Evolutionary conservation across 495 filamentous ascomycete genomes (phyloP).

Genomic region (Xylaria scruposa): DNA sequence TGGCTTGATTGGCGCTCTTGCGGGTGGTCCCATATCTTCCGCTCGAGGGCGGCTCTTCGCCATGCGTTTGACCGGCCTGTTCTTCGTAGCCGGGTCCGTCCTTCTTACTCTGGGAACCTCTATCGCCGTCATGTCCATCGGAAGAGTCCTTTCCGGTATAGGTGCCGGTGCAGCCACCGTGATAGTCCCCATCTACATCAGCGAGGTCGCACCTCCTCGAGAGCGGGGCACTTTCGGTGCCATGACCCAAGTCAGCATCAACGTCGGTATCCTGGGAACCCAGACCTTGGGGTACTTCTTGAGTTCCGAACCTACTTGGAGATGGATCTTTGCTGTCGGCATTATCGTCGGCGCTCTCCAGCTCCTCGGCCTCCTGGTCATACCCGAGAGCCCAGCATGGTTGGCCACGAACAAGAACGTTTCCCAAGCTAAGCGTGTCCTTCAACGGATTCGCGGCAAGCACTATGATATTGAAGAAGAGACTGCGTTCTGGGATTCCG

Average conservation of each 20-base stretch:
- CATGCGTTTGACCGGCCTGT: conserved; percentile 73
- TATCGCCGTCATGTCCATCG: conserved; percentile 71
- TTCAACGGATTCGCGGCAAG: conserved; percentile 77
- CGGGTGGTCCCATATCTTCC: conserved; percentile 75
- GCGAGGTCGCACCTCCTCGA: conserved; percentile 81
- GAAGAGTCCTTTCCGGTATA: conserved; percentile 80
- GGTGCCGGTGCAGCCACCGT: conserved; percentile 88
- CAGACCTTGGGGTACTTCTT: conserved; percentile 88
- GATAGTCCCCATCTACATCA: conserved; percentile 95
- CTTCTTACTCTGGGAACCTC: conserved; percentile 73
- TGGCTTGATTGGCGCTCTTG: conserved; percentile 81
- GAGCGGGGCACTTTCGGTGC: conserved; percentile 87
- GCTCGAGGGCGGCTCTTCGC: conserved; percentile 73
- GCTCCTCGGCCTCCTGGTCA: conserved; percentile 66
- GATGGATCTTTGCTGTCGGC: conserved; percentile 79
- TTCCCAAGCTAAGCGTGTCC: conserved; percentile 64
- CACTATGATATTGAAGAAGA: conserved; percentile 76
- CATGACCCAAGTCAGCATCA: conserved; percentile 92
- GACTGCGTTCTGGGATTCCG: conserved; percentile 65
- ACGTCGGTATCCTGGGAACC: conserved; percentile 86
- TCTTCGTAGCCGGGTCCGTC: conserved; percentile 77
- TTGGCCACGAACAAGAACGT: conserved; percentile 71
- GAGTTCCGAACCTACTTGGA: conserved; percentile 77
- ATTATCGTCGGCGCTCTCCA: conserved; percentile 71
- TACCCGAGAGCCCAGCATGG: conserved; percentile 89